Evolutionary conservation across 208 protist species (phyloP).

Genomic region (Trypanosoma vivax): DNA sequence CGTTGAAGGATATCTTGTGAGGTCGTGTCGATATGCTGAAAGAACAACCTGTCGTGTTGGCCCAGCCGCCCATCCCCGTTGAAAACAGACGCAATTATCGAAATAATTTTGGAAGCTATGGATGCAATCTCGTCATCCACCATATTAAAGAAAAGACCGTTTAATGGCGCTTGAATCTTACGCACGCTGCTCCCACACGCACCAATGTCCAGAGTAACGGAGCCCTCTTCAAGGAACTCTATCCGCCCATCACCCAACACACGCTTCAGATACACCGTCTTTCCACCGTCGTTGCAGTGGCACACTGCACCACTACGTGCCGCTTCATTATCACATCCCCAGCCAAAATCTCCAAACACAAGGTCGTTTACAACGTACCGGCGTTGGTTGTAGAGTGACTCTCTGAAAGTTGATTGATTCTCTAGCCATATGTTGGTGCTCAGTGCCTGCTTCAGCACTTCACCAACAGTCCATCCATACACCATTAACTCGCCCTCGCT

Average conservation of each 20-base stretch:
- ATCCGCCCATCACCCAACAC: background rate
- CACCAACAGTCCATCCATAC: conserved; percentile 18
- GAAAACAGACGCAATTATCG: no score
- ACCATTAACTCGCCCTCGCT: conserved; percentile 17
- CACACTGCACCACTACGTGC: conserved; percentile 23
- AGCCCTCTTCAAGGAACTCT: background rate
- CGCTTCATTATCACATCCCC: conserved; percentile 6
- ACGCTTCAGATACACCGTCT: background rate
- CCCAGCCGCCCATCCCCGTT: background rate
- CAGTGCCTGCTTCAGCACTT: conserved; percentile 8
- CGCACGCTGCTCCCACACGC: background rate
- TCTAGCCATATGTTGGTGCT: background rate
- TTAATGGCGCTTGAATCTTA: background rate
- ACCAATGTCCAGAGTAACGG: background rate
- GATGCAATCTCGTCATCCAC: background rate
- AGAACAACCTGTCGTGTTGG: background rate
- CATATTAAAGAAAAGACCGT: background rate
- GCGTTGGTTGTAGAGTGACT: conserved; percentile 31
- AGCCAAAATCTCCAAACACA: conserved; percentile 55
- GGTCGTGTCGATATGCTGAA: background rate
- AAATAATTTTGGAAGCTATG: no score
- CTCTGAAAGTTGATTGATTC: conserved; percentile 13
- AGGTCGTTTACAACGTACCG: conserved; percentile 50
- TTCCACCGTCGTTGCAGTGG: conserved; percentile 41
- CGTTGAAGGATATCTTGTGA: background rate